A percentile compares a stretch with the other conserved stretches of the same genome.
These are phyloP conservation scores for Kwoniella newhampshirensis DNA, from an alignment of 768 basidiomycete species.

Conservation along the genomic window DNA sequence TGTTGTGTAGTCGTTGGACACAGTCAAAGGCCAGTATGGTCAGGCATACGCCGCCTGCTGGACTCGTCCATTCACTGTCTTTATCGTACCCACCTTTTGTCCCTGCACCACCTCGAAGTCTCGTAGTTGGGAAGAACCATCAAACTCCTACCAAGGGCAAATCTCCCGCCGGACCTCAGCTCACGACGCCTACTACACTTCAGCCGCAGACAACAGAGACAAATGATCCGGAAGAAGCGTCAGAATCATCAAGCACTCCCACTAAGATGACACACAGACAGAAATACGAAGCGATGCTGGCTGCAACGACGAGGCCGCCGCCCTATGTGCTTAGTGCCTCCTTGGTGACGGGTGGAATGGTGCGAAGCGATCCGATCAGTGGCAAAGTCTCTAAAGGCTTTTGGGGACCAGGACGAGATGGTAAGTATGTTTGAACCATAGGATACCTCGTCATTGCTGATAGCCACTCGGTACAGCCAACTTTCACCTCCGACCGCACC, in stretches of 20 bases:
- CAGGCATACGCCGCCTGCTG: slow-evolving; percentile 37
- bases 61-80: slow-evolving; percentile 39
- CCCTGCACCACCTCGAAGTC: slow-evolving; percentile 10
- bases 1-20: slow-evolving; percentile 40
- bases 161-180: not conserved
- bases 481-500: slow-evolving; percentile 39
- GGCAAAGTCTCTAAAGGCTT: slow-evolving; percentile 48
- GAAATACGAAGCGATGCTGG: slow-evolving; percentile 42
- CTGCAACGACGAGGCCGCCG: slow-evolving; percentile 39
- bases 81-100: slow-evolving; percentile 44
- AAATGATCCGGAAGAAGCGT: not conserved
- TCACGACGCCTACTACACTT: slow-evolving; percentile 6
- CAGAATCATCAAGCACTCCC: slow-evolving; percentile 3
- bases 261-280: slow-evolving; percentile 42
- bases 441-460: not conserved
- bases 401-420: slow-evolving; percentile 44
- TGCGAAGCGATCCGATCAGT: slow-evolving; percentile 44
- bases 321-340: slow-evolving; percentile 44
- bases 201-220: not conserved
- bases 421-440: slow-evolving; percentile 6
- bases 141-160: slow-evolving; percentile 21
- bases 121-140: slow-evolving; percentile 31
- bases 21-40: slow-evolving; percentile 31
- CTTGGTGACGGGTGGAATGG: slow-evolving; percentile 33
- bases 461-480: slow-evolving; percentile 23